Evolutionary conservation across 2,329 filamentous ascomycete genomes (phyloP), one percentile per base, ranked within the genome.

Genomic region (Colletotrichum salicis): DNA sequence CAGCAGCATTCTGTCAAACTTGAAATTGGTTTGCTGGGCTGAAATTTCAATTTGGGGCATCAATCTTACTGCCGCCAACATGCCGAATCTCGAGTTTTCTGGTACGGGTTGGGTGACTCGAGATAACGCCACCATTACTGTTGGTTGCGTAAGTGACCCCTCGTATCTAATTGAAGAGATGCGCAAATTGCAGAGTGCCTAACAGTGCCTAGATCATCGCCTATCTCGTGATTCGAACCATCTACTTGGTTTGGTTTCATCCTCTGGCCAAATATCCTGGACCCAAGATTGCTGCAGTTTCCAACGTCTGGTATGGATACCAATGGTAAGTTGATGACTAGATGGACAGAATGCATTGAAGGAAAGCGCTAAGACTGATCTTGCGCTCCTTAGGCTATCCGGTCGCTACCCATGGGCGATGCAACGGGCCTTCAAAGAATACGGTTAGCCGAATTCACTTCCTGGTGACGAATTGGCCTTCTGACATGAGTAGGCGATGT

Each of bases 271-370:
- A 75, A 1, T 64, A 87, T 0, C 86, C 86, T 0, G 86, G 86
- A 0, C 86, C 86, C 0, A 80, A 75, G 24, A 58, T 84, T 0
- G 87, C 85, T 0, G 84, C 84, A 3, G 10, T 87, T 2, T 86
- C 86, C 13, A 85, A 80, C 63, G 64, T 82, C 41, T 88, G 86
- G 86, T 82, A 86, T 48, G 86, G 83, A 1, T 79, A 80, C 11
- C 82, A 87, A 58, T 58, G 55, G 55, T 58, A 58, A 3, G 55
- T 58, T 24, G 55, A 37, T 22, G 11, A 3, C 12, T 19, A n/a
- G 2, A 58, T 31, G 22, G 7, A 12, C 19, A n/a, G 4, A 11
- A 22, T 58, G 55, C 31, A 5, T 58, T 35, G 19, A 12, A 27
- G 24, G 2, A 54, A n/a, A 54, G 1, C 13, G 7, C 19, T 19